These are phyloP conservation scores for Petasospora rhodanensis DNA, from an alignment of 1,139 yeast genomes.

Conservation along the genomic window DNA sequence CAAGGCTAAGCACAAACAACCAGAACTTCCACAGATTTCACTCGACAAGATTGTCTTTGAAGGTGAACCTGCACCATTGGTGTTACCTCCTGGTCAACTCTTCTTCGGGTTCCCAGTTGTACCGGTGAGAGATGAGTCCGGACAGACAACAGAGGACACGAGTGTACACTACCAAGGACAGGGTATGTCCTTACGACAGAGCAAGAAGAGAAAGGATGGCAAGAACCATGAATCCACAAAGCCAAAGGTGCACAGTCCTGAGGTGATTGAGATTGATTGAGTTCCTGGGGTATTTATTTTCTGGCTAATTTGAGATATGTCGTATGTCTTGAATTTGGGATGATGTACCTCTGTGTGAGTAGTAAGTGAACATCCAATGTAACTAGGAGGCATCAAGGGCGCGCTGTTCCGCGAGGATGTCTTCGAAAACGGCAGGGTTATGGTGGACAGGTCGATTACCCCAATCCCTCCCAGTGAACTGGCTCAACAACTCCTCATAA, in stretches of 20 bases:
- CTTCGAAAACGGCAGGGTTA: no score
- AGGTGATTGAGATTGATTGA: slow-evolving; percentile 72
- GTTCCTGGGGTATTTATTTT: background rate
- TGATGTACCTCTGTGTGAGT: no score
- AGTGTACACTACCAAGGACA: slow-evolving; percentile 45
- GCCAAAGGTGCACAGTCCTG: slow-evolving; percentile 59
- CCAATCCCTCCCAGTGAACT: no score
- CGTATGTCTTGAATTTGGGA: no score
- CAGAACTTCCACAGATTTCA: slow-evolving; percentile 10
- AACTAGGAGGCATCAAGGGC: no score
- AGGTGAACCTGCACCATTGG: slow-evolving; percentile 58
- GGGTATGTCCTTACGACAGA: slow-evolving; percentile 70
- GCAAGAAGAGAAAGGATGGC: slow-evolving; percentile 66
- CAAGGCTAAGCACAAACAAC: slow-evolving; percentile 19
- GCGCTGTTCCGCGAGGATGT: no score
- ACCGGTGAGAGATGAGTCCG: slow-evolving; percentile 60
- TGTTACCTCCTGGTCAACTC: slow-evolving; percentile 77
- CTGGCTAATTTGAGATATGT: background rate
- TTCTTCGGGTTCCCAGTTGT: slow-evolving; percentile 91
- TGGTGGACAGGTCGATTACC: no score
- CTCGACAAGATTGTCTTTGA: slow-evolving; percentile 25
- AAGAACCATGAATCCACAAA: slow-evolving; percentile 38
- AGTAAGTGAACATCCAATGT: no score
- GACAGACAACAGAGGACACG: slow-evolving; percentile 21
- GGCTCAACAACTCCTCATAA: no score